phyloP scores from a whole-genome alignment of 805 yeast genomes.

The Naumovozyma dairenensis region DNA sequence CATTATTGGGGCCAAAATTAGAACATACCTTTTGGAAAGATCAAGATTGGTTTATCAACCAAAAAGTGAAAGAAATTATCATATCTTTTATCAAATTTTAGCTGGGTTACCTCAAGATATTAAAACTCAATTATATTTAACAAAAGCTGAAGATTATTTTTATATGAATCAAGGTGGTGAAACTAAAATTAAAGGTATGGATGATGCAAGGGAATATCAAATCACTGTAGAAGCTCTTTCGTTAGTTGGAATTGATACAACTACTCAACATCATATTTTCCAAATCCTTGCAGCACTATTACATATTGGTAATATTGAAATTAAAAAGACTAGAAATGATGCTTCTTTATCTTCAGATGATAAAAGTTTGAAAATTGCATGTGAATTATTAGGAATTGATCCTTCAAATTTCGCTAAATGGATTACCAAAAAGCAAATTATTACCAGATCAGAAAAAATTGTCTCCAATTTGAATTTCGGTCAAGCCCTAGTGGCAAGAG shows the following conservation, averaged over 20 bases:
- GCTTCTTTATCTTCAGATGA: constrained; percentile 79
- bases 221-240: constrained; percentile 68
- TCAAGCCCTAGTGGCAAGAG: constrained; percentile 86
- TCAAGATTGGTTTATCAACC: constrained; percentile 94
- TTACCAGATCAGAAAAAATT: constrained; percentile 87
- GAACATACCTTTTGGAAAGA: constrained; percentile 88
- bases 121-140: constrained; percentile 49
- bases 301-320: constrained; percentile 86
- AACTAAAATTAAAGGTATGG: constrained; percentile 57
- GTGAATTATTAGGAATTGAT: constrained; percentile 76
- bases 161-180: constrained; percentile 88
- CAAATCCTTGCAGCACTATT: constrained; percentile 76
- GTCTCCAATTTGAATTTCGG: constrained; percentile 69
- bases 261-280: constrained; percentile 59
- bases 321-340: constrained; percentile 74
- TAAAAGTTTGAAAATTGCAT: constrained; percentile 71
- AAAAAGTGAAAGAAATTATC: constrained; percentile 81
- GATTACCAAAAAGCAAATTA: constrained; percentile 86
- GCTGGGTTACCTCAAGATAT: constrained; percentile 53
- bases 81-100: constrained; percentile 83
- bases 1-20: constrained; percentile 87
- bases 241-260: constrained; percentile 61
- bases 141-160: constrained; percentile 56
- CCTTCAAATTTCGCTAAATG: constrained; percentile 70
- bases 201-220: constrained; percentile 69